Evolutionary conservation across 495 filamentous ascomycete species (phyloP).

Genomic region (Sporormia fimetaria): DNA sequence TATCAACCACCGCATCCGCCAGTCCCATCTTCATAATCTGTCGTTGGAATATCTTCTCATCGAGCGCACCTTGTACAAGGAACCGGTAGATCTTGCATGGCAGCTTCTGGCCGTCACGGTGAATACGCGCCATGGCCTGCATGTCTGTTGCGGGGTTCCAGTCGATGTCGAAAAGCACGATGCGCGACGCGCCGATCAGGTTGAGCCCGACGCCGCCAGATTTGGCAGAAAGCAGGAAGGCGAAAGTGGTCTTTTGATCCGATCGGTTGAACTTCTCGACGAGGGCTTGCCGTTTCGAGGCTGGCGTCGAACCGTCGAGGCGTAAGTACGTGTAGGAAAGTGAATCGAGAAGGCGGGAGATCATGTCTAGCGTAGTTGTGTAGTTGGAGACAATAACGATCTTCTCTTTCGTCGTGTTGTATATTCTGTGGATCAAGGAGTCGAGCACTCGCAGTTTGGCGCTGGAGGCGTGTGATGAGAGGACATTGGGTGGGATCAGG

Average conservation of each 20-base stretch:
- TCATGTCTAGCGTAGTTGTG: conserved; percentile 62
- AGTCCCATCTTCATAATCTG: conserved; percentile 65
- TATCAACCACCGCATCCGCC: conserved; percentile 55
- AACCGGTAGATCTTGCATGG: conserved; percentile 65
- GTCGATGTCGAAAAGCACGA: conserved; percentile 70
- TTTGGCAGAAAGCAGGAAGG: conserved; percentile 72
- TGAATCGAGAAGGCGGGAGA: conserved; percentile 52
- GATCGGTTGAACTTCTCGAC: conserved; percentile 68
- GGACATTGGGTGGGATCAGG: conserved; percentile 45
- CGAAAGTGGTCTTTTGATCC: conserved; percentile 47
- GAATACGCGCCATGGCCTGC: conserved; percentile 79
- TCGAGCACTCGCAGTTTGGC: conserved; percentile 65
- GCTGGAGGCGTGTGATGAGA: conserved; percentile 49
- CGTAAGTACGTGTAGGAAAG: conserved; percentile 56
- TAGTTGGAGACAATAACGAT: conserved; percentile 76
- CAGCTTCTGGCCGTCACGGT: conserved; percentile 64
- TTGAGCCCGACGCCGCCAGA: conserved; percentile 67
- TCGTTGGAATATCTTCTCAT: conserved; percentile 80
- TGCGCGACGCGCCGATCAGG: conserved; percentile 62
- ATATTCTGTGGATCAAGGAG: conserved; percentile 51
- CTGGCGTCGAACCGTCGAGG: conserved; percentile 61
- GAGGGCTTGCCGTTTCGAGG: conserved; percentile 56
- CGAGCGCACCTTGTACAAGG: conserved; percentile 58
- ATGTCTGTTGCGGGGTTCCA: conserved; percentile 77
- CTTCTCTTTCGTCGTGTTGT: conserved; percentile 51